Base-by-base conservation (phyloP, 768 basidiomycete species). In the Porpolomopsis calyptriformis region DNA sequence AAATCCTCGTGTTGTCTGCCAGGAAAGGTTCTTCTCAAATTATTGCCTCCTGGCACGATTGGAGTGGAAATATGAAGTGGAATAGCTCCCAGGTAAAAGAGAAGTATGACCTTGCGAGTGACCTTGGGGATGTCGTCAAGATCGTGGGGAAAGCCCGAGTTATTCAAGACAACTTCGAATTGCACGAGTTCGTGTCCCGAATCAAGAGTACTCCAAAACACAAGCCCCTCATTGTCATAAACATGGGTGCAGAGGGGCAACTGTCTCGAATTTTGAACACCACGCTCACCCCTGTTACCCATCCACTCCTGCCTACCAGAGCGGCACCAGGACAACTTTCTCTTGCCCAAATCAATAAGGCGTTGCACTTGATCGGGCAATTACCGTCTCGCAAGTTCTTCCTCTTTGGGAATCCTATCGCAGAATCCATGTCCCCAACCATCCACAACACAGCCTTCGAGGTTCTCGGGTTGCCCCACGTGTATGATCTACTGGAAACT, bases 21-120 rank as follows among this genome's bases (percentile, higher is more conserved):
- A 69, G 66, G 44, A 94, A 91, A 60, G 80, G 87, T 0, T 55
- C 64, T 33, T 85, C 91, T 0, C 73, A 82, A 53, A 77, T 97
- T 56, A 82, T 99, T 47, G 86, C 90, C 0, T 96, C 92, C 4
- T 96, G 84, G 81, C 94, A 97, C 58, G 92, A 99, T 56, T 92
- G 86, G 83, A 81, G 77, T 36, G 93, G 94, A 2, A 68, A 70
- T 10, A 71, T 93, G 68, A 74, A 76, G 53, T 99, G 94, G 94
- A 73, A 79, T 52, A 71, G 82, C 14, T 62, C 73, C 4, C 60
- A 69, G 20, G 77, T 85, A 37, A 73, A 76, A 54, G 74, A 80
- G 47, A 85, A 84, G 57, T 87, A 86, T 60, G 71, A 73, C 20
- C 53, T 75, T 22, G 87, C 86, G 1, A 64, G 71, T 36, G 63